A percentile compares a stretch with the other conserved stretches of the same genome.
Evolutionary conservation across 2,329 filamentous ascomycete genomes (phyloP).

Genomic region (Fusarium sp.): DNA sequence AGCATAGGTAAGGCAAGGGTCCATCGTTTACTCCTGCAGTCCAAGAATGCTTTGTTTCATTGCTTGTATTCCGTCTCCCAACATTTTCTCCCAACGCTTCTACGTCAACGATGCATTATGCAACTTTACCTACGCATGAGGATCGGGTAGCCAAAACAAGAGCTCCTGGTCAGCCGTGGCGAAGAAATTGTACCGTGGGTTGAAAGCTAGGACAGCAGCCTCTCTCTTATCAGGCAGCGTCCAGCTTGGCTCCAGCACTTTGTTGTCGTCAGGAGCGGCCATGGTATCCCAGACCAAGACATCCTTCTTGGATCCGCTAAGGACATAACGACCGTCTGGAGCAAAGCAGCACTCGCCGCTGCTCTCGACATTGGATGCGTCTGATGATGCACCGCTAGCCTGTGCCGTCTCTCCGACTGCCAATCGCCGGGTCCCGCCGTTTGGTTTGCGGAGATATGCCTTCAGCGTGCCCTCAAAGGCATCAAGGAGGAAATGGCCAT

Average conservation of each 20-base stretch:
- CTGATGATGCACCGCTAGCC: constrained; percentile 52
- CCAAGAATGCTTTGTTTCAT: not conserved
- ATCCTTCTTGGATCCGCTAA: constrained; percentile 82
- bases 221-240: constrained; percentile 75
- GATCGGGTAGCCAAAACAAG: constrained; percentile 81
- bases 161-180: constrained; percentile 89
- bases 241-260: constrained; percentile 71
- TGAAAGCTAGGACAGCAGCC: constrained; percentile 84
- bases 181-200: constrained; percentile 91
- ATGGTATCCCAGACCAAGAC: constrained; percentile 89
- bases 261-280: constrained; percentile 64
- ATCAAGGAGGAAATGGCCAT: constrained; percentile 92
- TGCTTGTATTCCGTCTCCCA: not conserved
- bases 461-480: constrained; percentile 86
- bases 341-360: constrained; percentile 88
- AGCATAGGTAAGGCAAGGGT: constrained; percentile 20
- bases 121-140: constrained; percentile 58
- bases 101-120: not conserved
- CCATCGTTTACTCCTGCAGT: constrained; percentile 15
- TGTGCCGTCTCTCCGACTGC: constrained; percentile 64
- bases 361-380: constrained; percentile 60
- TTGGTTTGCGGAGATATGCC: constrained; percentile 74
- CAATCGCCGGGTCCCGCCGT: constrained; percentile 64
- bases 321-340: constrained; percentile 87
- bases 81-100: not conserved